Percentiles rank a stretch among this genome's conserved stretches.
phyloP scores from a whole-genome alignment of 2,329 filamentous ascomycete species.

The Colletotrichum navitas region DNA sequence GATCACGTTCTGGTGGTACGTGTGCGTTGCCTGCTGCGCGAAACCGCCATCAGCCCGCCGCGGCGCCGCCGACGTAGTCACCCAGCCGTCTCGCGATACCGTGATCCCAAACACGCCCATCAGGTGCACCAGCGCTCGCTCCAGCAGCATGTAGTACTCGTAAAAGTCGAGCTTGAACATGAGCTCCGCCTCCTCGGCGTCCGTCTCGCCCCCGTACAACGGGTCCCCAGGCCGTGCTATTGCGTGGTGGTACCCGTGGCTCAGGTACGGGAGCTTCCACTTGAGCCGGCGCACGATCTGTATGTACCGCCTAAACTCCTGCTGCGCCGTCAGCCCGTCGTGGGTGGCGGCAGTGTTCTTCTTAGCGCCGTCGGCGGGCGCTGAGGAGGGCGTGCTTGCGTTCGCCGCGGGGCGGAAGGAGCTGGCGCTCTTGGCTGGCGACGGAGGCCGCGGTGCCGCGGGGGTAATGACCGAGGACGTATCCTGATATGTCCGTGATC shows the following conservation, averaged over 20 bases:
- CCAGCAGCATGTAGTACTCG: constrained; percentile 80
- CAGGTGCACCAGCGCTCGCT: constrained; percentile 76
- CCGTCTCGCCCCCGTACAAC: constrained; percentile 51
- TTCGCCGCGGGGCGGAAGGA: background rate
- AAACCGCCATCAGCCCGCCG: background rate
- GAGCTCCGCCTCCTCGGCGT: constrained; percentile 64
- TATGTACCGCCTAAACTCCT: constrained; percentile 68
- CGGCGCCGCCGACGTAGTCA: constrained; percentile 27
- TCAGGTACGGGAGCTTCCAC: constrained; percentile 74
- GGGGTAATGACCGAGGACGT: constrained; percentile 24
- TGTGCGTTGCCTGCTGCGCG: constrained; percentile 45
- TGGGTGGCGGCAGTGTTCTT: constrained; percentile 2
- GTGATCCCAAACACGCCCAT: constrained; percentile 73
- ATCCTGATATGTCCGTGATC: background rate
- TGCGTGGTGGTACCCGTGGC: constrained; percentile 67
- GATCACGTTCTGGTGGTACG: constrained; percentile 79
- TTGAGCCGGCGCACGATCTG: constrained; percentile 71
- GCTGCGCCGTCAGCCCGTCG: constrained; percentile 46
- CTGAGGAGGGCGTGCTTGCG: background rate
- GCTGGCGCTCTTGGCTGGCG: constrained; percentile 1
- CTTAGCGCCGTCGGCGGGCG: background rate
- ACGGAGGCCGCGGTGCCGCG: constrained; percentile 2
- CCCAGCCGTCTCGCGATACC: constrained; percentile 54
- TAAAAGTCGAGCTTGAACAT: constrained; percentile 86
- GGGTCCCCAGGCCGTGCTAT: constrained; percentile 50